Conservation (phyloP, 345 rosid species). For the Bruguiera parviflora region DNA sequence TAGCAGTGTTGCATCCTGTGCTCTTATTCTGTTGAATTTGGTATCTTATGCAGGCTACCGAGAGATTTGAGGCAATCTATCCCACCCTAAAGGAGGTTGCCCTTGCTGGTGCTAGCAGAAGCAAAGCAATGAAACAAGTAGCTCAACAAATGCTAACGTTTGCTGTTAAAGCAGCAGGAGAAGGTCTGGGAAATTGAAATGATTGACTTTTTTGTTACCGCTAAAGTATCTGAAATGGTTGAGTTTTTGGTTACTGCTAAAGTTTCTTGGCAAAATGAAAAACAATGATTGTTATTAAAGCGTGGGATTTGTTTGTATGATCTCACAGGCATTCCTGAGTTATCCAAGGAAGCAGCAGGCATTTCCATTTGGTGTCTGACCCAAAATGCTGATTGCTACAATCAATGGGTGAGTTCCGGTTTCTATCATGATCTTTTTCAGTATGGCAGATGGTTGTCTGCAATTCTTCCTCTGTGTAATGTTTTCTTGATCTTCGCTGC, state of each 20-base stretch:
- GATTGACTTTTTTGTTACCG: background rate
- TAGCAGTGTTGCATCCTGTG: background rate
- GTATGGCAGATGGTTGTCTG: background rate
- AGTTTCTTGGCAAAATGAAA: too few relatives aligned
- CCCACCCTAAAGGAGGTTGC: conserved; percentile 64
- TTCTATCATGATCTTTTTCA: conserved; percentile 11
- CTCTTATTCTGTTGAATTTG: conserved; percentile 15
- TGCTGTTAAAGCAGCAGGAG: conserved; percentile 57
- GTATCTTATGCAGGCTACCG: conserved; percentile 55
- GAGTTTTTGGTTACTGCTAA: background rate
- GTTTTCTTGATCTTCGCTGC: background rate
- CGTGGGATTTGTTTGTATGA: background rate
- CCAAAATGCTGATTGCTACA: conserved; percentile 63
- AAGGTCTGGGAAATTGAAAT: conserved; percentile 34
- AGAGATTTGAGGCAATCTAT: conserved; percentile 65
- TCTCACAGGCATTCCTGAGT: conserved; percentile 48
- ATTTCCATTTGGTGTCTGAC: conserved; percentile 58
- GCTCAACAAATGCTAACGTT: conserved; percentile 54
- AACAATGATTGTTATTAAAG: conserved; percentile 3
- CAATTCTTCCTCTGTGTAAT: background rate
- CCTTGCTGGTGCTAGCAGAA: conserved; percentile 62
- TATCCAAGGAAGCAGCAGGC: conserved; percentile 67
- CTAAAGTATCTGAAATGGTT: background rate
- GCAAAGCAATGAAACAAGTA: conserved; percentile 79
- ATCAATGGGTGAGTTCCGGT: conserved; percentile 61